These are phyloP conservation scores for Breynia disticha DNA, from an alignment of 441 rosid species.

Conservation along the genomic window DNA sequence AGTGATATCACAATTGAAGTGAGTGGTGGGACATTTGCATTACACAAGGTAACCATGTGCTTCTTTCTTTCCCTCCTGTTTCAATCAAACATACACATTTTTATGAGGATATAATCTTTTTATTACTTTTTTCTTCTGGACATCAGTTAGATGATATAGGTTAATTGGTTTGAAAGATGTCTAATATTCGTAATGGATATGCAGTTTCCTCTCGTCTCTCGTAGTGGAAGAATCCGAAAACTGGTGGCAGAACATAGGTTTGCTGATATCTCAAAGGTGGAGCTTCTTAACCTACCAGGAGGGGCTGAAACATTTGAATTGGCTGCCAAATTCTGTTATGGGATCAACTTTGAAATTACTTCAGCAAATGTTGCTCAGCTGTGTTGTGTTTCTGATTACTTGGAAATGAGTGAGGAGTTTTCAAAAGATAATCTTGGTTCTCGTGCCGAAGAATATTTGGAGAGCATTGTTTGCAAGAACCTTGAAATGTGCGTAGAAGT, in stretches of 20 bases:
- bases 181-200: conserved; percentile 12
- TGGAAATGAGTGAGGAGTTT: conserved; percentile 85
- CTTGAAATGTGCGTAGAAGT: conserved; percentile 87
- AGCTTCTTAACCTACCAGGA: conserved; percentile 88
- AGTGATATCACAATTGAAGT: conserved; percentile 86
- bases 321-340: conserved; percentile 93
- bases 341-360: conserved; percentile 88
- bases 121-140: too few species aligned
- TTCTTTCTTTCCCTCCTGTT: too few species aligned
- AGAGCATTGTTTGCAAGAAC: conserved; percentile 73
- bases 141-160: too few species aligned
- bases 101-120: too few species aligned
- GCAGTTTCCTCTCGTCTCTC: conserved; percentile 96
- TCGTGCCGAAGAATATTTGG: conserved; percentile 84
- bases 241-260: conserved; percentile 81
- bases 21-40: conserved; percentile 61
- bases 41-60: conserved; percentile 57
- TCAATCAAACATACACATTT: too few species aligned
- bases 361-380: conserved; percentile 82
- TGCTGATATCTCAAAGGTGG: conserved; percentile 84
- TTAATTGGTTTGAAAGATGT: neutral
- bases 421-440: conserved; percentile 81
- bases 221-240: conserved; percentile 79
- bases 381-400: conserved; percentile 76
- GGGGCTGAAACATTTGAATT: conserved; percentile 75